Conservation (phyloP, 768 basidiomycete species). For the Kwoniella shandongensis region DNA sequence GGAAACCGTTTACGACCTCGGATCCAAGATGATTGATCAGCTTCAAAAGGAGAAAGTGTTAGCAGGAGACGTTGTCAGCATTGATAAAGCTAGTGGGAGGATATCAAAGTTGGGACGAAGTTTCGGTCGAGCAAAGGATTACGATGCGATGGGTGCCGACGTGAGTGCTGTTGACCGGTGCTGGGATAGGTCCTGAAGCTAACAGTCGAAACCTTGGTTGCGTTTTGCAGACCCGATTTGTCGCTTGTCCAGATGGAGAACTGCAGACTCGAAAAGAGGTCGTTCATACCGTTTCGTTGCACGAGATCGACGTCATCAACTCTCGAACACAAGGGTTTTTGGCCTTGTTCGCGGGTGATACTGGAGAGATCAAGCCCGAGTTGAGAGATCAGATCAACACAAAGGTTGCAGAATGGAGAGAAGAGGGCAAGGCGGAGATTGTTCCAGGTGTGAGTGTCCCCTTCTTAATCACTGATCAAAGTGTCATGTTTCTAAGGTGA, state of each 20-base stretch:
- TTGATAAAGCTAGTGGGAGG: conserved; percentile 96
- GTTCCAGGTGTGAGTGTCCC: conserved; percentile 76
- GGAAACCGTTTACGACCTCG: conserved; percentile 99
- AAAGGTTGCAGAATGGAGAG: conserved; percentile 95
- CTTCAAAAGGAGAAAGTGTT: conserved; percentile 95
- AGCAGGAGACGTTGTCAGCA: conserved; percentile 86
- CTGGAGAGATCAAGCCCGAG: conserved; percentile 97
- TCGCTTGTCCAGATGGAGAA: conserved; percentile 96
- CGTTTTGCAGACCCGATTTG: conserved; percentile 87
- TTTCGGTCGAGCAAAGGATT: conserved; percentile 94
- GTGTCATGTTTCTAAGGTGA: too few species aligned
- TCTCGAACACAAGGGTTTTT: conserved; percentile 97
- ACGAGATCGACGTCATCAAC: conserved; percentile 99
- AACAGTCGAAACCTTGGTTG: not conserved
- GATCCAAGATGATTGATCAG: conserved; percentile 98
- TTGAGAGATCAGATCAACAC: conserved; percentile 93
- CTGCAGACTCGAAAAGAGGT: conserved; percentile 97
- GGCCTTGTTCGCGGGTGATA: conserved; percentile 75
- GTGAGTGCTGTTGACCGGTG: conserved; percentile 59
- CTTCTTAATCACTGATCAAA: not conserved
- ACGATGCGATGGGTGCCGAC: conserved; percentile 99
- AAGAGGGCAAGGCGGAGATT: conserved; percentile 97
- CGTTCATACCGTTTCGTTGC: conserved; percentile 92
- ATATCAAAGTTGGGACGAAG: conserved; percentile 94
- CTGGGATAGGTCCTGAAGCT: not conserved